Evolutionary conservation across 371 early-diverging fungal species (phyloP).

Genomic region (Haplosporangium sp.): DNA sequence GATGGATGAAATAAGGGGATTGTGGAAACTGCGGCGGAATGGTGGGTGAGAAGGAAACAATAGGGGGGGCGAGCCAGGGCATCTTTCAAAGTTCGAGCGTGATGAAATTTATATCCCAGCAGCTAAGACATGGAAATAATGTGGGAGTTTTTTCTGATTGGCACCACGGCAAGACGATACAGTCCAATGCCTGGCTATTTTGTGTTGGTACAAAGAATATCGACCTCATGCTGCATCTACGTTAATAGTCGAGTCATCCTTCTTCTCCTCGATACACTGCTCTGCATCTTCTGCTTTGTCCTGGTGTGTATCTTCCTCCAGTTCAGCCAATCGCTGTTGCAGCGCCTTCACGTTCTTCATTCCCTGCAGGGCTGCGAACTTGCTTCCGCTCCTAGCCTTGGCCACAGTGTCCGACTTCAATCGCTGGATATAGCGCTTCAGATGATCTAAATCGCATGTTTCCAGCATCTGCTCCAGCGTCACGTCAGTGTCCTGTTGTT

Average conservation of each 20-base stretch:
- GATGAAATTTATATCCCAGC: too few relatives aligned
- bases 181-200: too few relatives aligned
- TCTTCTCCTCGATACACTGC: background rate
- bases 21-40: too few relatives aligned
- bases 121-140: too few relatives aligned
- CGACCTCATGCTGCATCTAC: too few relatives aligned
- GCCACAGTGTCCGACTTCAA: conserved; percentile 49
- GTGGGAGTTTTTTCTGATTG: too few relatives aligned
- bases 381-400: conserved; percentile 43
- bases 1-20: too few relatives aligned
- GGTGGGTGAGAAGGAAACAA: too few relatives aligned
- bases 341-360: conserved; percentile 51
- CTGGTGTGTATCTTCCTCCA: conserved; percentile 9
- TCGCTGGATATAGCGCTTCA: conserved; percentile 41
- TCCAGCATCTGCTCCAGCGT: conserved; percentile 40
- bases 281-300: conserved; percentile 1
- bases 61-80: too few relatives aligned
- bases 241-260: background rate
- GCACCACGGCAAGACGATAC: too few relatives aligned
- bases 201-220: too few relatives aligned
- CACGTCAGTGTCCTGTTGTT: conserved; percentile 22
- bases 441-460: conserved; percentile 14
- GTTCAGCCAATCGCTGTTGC: conserved; percentile 31
- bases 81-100: too few relatives aligned
- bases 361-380: conserved; percentile 47